Percentiles rank a stretch among this genome's conserved stretches.
Conservation (phyloP, 164 flowering plant genomes). For the Platanus orientalis region DNA sequence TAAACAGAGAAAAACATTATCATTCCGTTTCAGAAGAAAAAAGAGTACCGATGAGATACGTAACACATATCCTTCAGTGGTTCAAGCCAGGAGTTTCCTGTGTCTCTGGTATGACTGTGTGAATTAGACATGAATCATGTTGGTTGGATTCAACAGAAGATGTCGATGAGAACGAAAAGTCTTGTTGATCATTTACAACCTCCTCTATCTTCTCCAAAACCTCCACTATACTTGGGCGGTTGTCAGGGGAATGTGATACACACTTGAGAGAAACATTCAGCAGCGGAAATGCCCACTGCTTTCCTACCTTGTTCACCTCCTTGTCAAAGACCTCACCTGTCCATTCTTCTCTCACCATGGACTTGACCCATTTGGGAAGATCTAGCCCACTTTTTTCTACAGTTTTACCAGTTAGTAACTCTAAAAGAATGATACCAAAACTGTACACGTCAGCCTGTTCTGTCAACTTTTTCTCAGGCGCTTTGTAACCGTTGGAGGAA, state of each 20-base stretch:
- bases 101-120: no score
- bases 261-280: constrained; percentile 49
- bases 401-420: constrained; percentile 48
- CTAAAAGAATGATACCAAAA: constrained; percentile 50
- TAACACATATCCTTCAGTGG: no score
- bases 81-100: no score
- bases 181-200: constrained; percentile 30
- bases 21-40: no score
- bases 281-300: constrained; percentile 45
- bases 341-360: no score
- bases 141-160: constrained; percentile 23
- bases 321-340: constrained; percentile 71
- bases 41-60: no score
- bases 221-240: constrained; percentile 40
- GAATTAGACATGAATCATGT: constrained; percentile 31
- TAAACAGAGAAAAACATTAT: no score
- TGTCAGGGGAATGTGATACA: constrained; percentile 31
- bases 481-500: constrained; percentile 34
- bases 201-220: constrained; percentile 48
- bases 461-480: constrained; percentile 44
- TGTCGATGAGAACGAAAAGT: constrained; percentile 23
- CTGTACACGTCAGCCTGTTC: constrained; percentile 51
- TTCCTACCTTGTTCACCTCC: constrained; percentile 33
- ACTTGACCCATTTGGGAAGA: constrained; percentile 59
- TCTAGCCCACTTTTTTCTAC: constrained; percentile 46